Conservation (phyloP, 768 basidiomycete genomes). For the Rhizopogon vinicolor region DNA sequence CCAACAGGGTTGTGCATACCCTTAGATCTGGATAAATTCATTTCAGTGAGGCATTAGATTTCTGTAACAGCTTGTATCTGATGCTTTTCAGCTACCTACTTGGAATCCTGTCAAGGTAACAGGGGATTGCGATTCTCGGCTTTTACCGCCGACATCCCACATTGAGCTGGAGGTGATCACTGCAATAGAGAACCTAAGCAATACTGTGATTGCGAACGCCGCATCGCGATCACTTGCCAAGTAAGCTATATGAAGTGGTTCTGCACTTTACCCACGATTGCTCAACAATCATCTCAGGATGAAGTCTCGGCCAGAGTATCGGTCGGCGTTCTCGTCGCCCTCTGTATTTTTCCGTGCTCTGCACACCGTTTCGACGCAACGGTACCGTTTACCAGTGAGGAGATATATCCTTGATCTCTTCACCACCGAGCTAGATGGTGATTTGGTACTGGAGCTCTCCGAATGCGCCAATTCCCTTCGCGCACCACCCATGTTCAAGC, state of each 20-base stretch:
- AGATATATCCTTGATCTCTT: conserved; percentile 93
- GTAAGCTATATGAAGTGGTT: conserved; percentile 35
- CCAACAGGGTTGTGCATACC: conserved; percentile 93
- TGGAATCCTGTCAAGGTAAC: conserved; percentile 45
- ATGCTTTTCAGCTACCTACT: conserved; percentile 54
- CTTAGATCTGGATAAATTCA: conserved; percentile 73
- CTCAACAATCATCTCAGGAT: conserved; percentile 41
- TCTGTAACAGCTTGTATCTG: conserved; percentile 1
- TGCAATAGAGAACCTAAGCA: conserved; percentile 89
- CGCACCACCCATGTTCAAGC: conserved; percentile 39
- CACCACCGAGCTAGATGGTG: conserved; percentile 69
- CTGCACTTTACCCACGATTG: neutral
- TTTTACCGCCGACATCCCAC: conserved; percentile 63
- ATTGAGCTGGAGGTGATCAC: conserved; percentile 81
- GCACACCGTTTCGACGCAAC: conserved; percentile 82
- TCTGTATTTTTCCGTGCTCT: conserved; percentile 80
- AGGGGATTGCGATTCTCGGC: conserved; percentile 35
- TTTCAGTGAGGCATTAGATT: conserved; percentile 51
- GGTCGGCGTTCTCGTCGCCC: conserved; percentile 71
- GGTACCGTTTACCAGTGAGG: conserved; percentile 89
- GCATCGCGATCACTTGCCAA: conserved; percentile 87
- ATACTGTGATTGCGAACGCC: conserved; percentile 92
- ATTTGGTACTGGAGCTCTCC: conserved; percentile 50
- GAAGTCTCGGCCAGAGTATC: conserved; percentile 74
- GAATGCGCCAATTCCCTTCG: conserved; percentile 49